Conservation (phyloP, 306 rosid genomes). For the Rosa rugosa region DNA sequence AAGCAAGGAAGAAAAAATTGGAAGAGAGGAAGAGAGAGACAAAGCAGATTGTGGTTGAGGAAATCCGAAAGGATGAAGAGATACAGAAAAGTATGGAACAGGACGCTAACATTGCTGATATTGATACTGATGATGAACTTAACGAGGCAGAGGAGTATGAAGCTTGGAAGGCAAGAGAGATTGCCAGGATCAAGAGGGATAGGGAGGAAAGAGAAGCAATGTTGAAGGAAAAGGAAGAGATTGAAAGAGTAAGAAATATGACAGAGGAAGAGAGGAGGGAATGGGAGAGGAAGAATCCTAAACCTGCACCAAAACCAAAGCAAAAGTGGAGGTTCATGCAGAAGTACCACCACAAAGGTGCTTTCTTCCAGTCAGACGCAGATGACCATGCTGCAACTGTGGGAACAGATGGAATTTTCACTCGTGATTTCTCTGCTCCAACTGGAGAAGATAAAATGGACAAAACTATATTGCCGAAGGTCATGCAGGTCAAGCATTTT, state of each 20-base stretch:
- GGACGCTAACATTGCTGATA: slow-evolving; percentile 88
- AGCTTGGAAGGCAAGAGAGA: slow-evolving; percentile 92
- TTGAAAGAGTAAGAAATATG: slow-evolving; percentile 87
- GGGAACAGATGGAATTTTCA: slow-evolving; percentile 40
- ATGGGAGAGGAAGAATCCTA: slow-evolving; percentile 96
- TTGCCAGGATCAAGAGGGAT: slow-evolving; percentile 87
- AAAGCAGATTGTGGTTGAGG: slow-evolving; percentile 89
- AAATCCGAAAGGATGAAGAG: slow-evolving; percentile 82
- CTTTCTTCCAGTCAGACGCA: slow-evolving; percentile 72
- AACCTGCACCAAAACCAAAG: slow-evolving; percentile 48
- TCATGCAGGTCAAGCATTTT: slow-evolving; percentile 98
- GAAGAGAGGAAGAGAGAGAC: slow-evolving; percentile 86
- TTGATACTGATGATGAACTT: slow-evolving; percentile 92
- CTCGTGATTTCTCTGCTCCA: slow-evolving; percentile 88
- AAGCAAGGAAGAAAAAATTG: slow-evolving; percentile 64
- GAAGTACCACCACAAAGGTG: slow-evolving; percentile 93
- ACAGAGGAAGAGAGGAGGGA: slow-evolving; percentile 97
- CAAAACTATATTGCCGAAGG: slow-evolving; percentile 89
- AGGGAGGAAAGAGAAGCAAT: slow-evolving; percentile 77
- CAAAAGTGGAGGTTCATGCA: slow-evolving; percentile 96
- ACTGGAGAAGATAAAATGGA: slow-evolving; percentile 98
- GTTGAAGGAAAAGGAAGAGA: slow-evolving; percentile 81
- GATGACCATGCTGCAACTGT: slow-evolving; percentile 31
- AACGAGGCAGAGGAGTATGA: slow-evolving; percentile 96
- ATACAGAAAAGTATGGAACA: slow-evolving; percentile 80